phyloP scores from a whole-genome alignment of 2,329 filamentous ascomycete genomes.

The Penicillium brasilianum region DNA sequence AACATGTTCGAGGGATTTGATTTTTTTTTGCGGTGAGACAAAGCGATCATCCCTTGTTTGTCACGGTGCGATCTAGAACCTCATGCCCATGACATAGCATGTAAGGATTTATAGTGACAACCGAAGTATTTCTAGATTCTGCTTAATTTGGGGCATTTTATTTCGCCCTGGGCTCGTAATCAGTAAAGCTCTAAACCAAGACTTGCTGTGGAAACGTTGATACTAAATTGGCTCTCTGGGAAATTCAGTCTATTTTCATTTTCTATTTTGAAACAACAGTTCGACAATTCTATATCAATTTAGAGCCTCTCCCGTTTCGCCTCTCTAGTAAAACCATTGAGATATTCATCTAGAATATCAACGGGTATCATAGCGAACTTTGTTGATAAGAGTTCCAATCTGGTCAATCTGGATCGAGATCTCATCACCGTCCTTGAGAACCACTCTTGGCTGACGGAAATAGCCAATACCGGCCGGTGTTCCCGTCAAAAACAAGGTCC shows the following conservation, averaged over 20 bases:
- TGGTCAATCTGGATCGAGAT: slow-evolving; percentile 37
- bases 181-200: too few species aligned
- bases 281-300: too few species aligned
- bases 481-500: slow-evolving; percentile 34
- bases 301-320: too few species aligned
- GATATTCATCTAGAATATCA: neutral
- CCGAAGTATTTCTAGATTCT: too few species aligned
- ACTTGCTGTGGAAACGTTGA: too few species aligned
- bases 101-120: neutral
- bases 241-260: too few species aligned
- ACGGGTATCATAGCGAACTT: slow-evolving; percentile 34
- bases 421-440: slow-evolving; percentile 37
- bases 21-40: neutral
- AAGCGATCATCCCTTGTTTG: neutral
- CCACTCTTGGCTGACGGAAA: slow-evolving; percentile 30
- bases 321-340: too few species aligned
- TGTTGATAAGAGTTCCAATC: slow-evolving; percentile 40
- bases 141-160: too few species aligned
- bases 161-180: too few species aligned
- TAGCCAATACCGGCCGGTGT: slow-evolving; percentile 43
- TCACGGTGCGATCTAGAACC: neutral
- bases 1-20: neutral
- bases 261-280: too few species aligned
- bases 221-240: too few species aligned
- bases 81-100: neutral